A percentile compares a stretch with the other conserved stretches of the same genome.
Conservation (phyloP, 176 grass and related monocot genomes). For the Cymbopogon citratus region DNA sequence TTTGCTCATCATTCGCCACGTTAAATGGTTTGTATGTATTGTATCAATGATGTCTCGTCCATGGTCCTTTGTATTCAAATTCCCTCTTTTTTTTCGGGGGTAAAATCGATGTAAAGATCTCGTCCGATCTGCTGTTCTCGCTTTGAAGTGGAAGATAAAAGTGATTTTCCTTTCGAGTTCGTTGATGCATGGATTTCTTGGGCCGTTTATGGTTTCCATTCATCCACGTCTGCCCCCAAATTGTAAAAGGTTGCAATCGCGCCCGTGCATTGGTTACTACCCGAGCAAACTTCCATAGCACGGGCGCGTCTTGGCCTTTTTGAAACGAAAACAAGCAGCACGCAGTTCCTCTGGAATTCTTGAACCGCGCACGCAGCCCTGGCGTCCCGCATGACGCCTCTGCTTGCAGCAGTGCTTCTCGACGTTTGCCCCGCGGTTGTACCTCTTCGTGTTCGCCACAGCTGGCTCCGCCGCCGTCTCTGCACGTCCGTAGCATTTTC, state of each 20-base stretch:
- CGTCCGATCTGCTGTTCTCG: neutral
- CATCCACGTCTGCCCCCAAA: neutral
- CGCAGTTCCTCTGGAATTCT: neutral
- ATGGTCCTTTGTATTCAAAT: constrained; percentile 4
- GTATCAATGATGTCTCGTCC: neutral
- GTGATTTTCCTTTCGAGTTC: neutral
- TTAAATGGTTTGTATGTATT: neutral
- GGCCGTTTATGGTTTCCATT: neutral
- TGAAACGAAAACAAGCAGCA: neutral
- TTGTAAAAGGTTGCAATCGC: neutral
- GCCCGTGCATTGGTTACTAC: neutral
- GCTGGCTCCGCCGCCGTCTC: too few species aligned
- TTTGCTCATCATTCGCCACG: constrained; percentile 21
- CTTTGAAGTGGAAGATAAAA: neutral
- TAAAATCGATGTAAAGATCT: constrained; percentile 18
- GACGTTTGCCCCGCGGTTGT: too few species aligned
- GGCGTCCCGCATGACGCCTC: neutral
- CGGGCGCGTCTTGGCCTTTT: neutral
- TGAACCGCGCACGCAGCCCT: neutral
- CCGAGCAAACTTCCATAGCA: neutral
- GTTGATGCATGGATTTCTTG: neutral
- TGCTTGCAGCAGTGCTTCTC: too few species aligned
- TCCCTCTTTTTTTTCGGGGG: neutral
- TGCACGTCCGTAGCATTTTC: too few species aligned
- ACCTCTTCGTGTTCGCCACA: too few species aligned